These are phyloP conservation scores for Lepidium campestre DNA, from an alignment of 441 rosid genomes.

Conservation along the genomic window DNA sequence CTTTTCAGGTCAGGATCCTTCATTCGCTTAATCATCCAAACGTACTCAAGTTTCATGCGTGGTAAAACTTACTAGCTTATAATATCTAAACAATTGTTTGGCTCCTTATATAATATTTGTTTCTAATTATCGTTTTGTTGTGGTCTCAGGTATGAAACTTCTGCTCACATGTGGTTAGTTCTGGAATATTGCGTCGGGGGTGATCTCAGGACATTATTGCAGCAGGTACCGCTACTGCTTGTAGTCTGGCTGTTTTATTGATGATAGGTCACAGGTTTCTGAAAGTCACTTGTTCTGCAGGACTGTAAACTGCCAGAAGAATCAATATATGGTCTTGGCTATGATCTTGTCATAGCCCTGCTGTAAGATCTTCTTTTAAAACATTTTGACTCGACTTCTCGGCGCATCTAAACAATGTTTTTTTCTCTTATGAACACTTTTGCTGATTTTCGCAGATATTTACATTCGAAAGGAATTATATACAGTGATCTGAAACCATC, in stretches of 20 bases:
- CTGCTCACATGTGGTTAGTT: slow-evolving; percentile 96
- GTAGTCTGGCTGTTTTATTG: background rate
- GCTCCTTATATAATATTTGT: background rate
- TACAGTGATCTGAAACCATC: slow-evolving; percentile 97
- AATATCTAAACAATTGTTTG: background rate
- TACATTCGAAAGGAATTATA: slow-evolving; percentile 88
- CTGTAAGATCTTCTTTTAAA: slow-evolving; percentile 52
- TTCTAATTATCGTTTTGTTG: slow-evolving; percentile 6
- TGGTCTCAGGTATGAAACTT: slow-evolving; percentile 84
- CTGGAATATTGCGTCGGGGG: slow-evolving; percentile 97
- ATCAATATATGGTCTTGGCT: slow-evolving; percentile 73
- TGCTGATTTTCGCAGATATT: slow-evolving; percentile 41
- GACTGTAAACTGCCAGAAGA: slow-evolving; percentile 90
- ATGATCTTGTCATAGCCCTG: slow-evolving; percentile 73
- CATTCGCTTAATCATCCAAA: slow-evolving; percentile 78
- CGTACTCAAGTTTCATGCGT: slow-evolving; percentile 73
- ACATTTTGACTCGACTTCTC: slow-evolving; percentile 2
- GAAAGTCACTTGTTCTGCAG: slow-evolving; percentile 36
- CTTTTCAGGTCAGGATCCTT: slow-evolving; percentile 82
- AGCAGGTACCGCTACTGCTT: slow-evolving; percentile 61
- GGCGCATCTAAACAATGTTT: background rate
- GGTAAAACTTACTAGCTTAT: slow-evolving; percentile 42
- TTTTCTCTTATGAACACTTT: slow-evolving; percentile 15
- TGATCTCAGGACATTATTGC: slow-evolving; percentile 73
- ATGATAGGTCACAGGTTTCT: slow-evolving; percentile 8